Conservation (phyloP, 371 early-diverging fungal species). For the Circinella minor region DNA sequence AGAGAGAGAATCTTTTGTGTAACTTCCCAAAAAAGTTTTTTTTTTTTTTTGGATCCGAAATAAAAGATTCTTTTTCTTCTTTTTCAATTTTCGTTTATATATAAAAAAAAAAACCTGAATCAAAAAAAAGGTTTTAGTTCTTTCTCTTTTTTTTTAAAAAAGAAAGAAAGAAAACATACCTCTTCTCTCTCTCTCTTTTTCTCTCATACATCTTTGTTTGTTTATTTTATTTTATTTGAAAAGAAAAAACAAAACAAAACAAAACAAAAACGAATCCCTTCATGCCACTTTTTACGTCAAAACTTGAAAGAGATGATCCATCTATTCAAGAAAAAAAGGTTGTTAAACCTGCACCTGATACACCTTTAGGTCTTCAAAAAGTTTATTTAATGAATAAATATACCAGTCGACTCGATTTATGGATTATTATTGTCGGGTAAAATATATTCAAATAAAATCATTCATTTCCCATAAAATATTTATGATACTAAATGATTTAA, state of each 20-base stretch:
- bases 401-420: conserved; percentile 13
- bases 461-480: no score
- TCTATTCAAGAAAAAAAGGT: conserved; percentile 5
- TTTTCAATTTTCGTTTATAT: no score
- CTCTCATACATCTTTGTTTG: no score
- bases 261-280: background rate
- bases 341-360: conserved; percentile 9
- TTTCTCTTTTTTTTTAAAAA: no score
- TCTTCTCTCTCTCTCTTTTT: no score
- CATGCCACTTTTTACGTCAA: conserved; percentile 4
- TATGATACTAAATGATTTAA: background rate
- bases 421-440: conserved; percentile 20
- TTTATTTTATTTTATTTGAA: no score
- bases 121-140: no score
- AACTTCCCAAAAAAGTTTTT: conserved; percentile 2
- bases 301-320: background rate
- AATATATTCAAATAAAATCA: background rate
- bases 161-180: no score
- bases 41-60: no score
- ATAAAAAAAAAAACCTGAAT: no score
- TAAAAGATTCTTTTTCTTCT: no score
- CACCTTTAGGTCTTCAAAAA: conserved; percentile 17
- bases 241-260: no score
- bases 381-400: conserved; percentile 32
- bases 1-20: background rate